Evolutionary conservation across 2,329 filamentous ascomycete species (phyloP).

Genomic region (Elsinoe ampelina): DNA sequence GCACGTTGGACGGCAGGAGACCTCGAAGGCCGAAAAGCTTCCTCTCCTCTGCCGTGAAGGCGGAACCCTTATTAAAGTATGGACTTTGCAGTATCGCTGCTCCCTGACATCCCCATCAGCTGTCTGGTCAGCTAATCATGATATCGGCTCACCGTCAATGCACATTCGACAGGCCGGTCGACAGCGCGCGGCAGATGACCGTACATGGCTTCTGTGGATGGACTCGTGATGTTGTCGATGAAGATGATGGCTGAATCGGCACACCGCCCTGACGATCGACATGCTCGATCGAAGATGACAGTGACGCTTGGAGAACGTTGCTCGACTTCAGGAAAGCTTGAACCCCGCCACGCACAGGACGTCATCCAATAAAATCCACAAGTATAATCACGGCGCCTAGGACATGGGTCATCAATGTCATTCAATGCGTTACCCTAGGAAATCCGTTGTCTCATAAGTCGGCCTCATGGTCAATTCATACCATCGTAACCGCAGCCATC

Average conservation of each 20-base stretch:
- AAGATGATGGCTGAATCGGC: no score
- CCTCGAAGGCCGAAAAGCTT: conserved; percentile 60
- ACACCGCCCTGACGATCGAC: no score
- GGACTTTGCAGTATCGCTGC: conserved; percentile 52
- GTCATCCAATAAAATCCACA: not conserved
- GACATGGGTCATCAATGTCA: not conserved
- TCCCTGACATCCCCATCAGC: conserved; percentile 16
- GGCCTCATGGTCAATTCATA: not conserved
- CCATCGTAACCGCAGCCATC: not conserved
- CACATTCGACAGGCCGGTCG: conserved; percentile 16
- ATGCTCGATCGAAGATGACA: no score
- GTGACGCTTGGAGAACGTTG: no score
- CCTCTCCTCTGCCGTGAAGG: conserved; percentile 62
- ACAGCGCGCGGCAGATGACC: not conserved
- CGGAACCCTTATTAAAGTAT: conserved; percentile 76
- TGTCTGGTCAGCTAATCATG: not conserved
- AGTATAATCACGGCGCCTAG: not conserved
- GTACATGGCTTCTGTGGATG: not conserved
- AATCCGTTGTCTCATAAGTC: not conserved
- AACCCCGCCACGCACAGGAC: not conserved
- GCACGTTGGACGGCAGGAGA: conserved; percentile 60
- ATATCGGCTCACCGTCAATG: conserved; percentile 13
- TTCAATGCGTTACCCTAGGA: not conserved
- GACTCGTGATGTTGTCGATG: not conserved
- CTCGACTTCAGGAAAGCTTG: no score